Evolutionary conservation across 1,284 basidiomycete species (phyloP).

Genomic region (Ceratobasidium sp.): DNA sequence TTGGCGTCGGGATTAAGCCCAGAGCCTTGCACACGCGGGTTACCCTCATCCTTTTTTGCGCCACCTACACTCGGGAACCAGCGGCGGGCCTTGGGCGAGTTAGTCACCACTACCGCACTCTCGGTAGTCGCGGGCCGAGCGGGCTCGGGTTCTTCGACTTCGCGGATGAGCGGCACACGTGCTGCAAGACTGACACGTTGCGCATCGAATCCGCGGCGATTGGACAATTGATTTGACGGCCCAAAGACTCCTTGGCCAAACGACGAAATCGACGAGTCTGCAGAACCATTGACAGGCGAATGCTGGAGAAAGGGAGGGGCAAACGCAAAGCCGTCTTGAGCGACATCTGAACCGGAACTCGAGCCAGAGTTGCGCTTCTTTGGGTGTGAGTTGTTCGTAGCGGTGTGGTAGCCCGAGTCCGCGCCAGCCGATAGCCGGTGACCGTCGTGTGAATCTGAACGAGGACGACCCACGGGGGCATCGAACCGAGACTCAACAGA

Average conservation of each 20-base stretch:
- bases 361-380: constrained; percentile 32
- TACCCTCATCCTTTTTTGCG: constrained; percentile 25
- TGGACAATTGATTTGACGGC: constrained; percentile 5
- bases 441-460: constrained; percentile 26
- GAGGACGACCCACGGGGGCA: constrained; percentile 11
- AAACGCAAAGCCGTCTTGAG: constrained; percentile 22
- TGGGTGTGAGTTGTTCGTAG: constrained; percentile 10
- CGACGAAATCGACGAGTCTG: constrained; percentile 17
- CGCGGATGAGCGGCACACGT: constrained; percentile 37
- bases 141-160: constrained; percentile 38
- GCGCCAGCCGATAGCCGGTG: constrained; percentile 28
- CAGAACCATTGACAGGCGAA: constrained; percentile 22
- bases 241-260: constrained; percentile 27
- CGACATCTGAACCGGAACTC: constrained; percentile 19
- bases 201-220: constrained; percentile 18
- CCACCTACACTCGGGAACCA: constrained; percentile 57
- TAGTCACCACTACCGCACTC: constrained; percentile 42
- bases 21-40: constrained; percentile 54
- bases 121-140: constrained; percentile 44
- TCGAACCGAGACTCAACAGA: constrained; percentile 29
- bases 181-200: constrained; percentile 33
- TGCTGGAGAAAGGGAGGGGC: constrained; percentile 29
- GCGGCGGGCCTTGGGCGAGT: constrained; percentile 53
- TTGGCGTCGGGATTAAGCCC: constrained; percentile 85
- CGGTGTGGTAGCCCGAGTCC: constrained; percentile 30